phyloP scores from a whole-genome alignment of 1,284 basidiomycete genomes.

The Sanguinoderma infundibulare region DNA sequence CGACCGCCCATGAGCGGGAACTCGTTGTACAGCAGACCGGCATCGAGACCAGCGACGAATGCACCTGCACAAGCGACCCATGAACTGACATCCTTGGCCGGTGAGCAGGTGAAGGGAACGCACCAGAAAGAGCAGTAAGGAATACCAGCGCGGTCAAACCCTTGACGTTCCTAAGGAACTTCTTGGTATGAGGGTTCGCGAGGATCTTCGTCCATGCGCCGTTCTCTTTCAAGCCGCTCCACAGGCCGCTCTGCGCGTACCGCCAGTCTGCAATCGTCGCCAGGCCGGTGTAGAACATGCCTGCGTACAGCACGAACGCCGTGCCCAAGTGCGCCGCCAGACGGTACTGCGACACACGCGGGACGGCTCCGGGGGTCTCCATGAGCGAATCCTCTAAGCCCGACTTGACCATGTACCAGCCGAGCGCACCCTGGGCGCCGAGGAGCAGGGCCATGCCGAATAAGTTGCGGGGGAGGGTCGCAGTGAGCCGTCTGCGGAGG shows the following conservation, averaged over 20 bases:
- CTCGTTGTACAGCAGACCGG: constrained; percentile 96
- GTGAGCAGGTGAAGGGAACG: constrained; percentile 11
- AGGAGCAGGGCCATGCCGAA: constrained; percentile 79
- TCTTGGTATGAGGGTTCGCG: constrained; percentile 56
- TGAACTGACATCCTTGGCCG: not conserved
- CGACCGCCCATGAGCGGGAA: constrained; percentile 97
- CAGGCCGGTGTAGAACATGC: constrained; percentile 89
- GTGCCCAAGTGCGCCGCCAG: constrained; percentile 93
- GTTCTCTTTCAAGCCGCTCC: constrained; percentile 45
- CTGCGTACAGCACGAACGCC: constrained; percentile 89
- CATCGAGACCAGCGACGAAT: constrained; percentile 97
- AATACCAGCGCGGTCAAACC: constrained; percentile 80
- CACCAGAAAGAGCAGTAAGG: constrained; percentile 89
- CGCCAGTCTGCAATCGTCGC: constrained; percentile 83
- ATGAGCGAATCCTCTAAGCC: constrained; percentile 88
- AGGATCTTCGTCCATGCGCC: constrained; percentile 58
- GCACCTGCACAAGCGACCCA: constrained; percentile 65
- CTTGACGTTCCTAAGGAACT: constrained; percentile 66
- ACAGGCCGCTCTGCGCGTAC: constrained; percentile 54
- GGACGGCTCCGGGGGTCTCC: constrained; percentile 82
- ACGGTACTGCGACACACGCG: constrained; percentile 96
- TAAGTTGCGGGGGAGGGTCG: constrained; percentile 66
- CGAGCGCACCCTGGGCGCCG: constrained; percentile 89
- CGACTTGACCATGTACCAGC: constrained; percentile 99
- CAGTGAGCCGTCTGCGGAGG: constrained; percentile 68